phyloP scores from a whole-genome alignment of 2,329 filamentous ascomycete genomes.

The Aureobasidium sp. region DNA sequence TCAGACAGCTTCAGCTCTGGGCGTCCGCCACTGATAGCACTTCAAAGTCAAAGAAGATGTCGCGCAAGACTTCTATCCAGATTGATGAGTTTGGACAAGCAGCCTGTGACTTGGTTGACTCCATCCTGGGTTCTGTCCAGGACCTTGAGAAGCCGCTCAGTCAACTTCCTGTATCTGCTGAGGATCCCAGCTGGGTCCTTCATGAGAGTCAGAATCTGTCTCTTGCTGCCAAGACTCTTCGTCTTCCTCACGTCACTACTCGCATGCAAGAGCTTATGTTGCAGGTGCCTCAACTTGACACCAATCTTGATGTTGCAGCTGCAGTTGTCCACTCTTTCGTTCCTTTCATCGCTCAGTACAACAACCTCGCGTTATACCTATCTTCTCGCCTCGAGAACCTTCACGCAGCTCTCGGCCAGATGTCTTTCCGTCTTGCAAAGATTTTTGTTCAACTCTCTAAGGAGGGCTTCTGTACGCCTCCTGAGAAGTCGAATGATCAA shows the following conservation, averaged over 20 bases:
- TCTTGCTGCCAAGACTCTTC: constrained; percentile 50
- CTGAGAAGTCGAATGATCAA: constrained; percentile 54
- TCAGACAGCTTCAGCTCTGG: constrained; percentile 15
- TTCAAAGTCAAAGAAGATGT: background rate
- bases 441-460: constrained; percentile 70
- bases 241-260: constrained; percentile 45
- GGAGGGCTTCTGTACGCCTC: constrained; percentile 85
- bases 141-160: constrained; percentile 51
- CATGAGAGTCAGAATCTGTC: constrained; percentile 39
- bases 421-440: constrained; percentile 66
- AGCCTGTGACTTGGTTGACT: constrained; percentile 60
- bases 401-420: constrained; percentile 62
- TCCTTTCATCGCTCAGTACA: constrained; percentile 70
- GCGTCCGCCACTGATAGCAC: background rate
- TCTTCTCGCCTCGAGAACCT: constrained; percentile 52
- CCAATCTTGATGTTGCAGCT: constrained; percentile 38
- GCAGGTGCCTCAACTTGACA: constrained; percentile 35
- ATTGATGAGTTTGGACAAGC: constrained; percentile 44
- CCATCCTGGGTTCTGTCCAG: constrained; percentile 71
- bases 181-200: constrained; percentile 56
- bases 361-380: constrained; percentile 50
- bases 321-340: constrained; percentile 53
- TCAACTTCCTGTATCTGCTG: constrained; percentile 48
- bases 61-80: background rate
- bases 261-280: constrained; percentile 37